These are phyloP conservation scores for Boechera retrofracta DNA, from an alignment of 345 rosid species.

Conservation along the genomic window DNA sequence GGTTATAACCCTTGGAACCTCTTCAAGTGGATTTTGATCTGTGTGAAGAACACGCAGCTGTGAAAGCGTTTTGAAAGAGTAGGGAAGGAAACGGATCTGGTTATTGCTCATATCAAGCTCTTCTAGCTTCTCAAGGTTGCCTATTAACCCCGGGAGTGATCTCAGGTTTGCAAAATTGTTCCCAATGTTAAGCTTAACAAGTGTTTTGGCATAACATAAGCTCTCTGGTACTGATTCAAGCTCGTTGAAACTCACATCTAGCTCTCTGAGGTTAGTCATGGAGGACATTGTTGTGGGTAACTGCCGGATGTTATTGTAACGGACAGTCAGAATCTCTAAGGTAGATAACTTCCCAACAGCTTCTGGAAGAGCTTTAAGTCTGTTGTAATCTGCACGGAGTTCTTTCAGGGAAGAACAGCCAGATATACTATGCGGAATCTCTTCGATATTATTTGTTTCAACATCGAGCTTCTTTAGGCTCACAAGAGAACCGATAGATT, in stretches of 20 bases:
- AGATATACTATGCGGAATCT: conserved; percentile 80
- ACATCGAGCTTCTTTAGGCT: conserved; percentile 65
- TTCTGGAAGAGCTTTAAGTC: conserved; percentile 96
- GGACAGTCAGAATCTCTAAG: conserved; percentile 74
- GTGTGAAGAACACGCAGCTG: conserved; percentile 63
- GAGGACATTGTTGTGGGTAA: conserved; percentile 93
- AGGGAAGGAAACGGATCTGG: conserved; percentile 90
- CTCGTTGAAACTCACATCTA: conserved; percentile 95
- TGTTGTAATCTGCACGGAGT: conserved; percentile 86
- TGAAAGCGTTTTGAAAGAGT: conserved; percentile 79
- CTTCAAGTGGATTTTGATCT: conserved; percentile 87
- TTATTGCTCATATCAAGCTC: conserved; percentile 96
- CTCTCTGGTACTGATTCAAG: conserved; percentile 96
- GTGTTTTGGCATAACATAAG: conserved; percentile 81
- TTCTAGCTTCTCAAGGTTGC: conserved; percentile 92
- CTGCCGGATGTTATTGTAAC: conserved; percentile 87
- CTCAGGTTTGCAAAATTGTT: conserved; percentile 92
- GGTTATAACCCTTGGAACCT: conserved; percentile 79
- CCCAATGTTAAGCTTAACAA: conserved; percentile 86
- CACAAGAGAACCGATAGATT: conserved; percentile 71
- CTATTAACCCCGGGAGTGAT: conserved; percentile 83
- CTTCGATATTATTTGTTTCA: conserved; percentile 90
- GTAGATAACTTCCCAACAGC: conserved; percentile 88
- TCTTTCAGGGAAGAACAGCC: conserved; percentile 72
- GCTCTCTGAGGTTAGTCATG: conserved; percentile 75